phyloP scores from a whole-genome alignment of 768 basidiomycete genomes.

The Mycena albidolilacea region DNA sequence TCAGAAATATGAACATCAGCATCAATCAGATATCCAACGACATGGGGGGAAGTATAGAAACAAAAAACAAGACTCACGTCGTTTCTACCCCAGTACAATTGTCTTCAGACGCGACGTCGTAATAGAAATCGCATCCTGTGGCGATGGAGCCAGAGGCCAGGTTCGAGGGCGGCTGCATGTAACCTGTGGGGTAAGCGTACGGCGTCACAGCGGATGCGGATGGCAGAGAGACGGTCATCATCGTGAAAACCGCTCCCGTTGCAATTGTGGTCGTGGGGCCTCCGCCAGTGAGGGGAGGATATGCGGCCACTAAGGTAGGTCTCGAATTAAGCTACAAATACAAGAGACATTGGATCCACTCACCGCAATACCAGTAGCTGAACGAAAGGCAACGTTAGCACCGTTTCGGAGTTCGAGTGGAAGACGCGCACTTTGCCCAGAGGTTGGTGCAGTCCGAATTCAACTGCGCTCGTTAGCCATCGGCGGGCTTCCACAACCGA shows the following conservation, averaged over 20 bases:
- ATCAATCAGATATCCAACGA: neutral
- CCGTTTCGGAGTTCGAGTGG: neutral
- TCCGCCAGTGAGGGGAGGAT: slow-evolving; percentile 15
- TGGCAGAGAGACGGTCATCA: slow-evolving; percentile 15
- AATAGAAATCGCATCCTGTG: slow-evolving; percentile 13
- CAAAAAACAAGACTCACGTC: neutral
- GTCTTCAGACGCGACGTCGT: slow-evolving; percentile 4
- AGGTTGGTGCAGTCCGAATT: slow-evolving; percentile 25
- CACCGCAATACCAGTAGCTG: slow-evolving; percentile 28
- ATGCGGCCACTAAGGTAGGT: slow-evolving; percentile 17
- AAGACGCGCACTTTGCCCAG: slow-evolving; percentile 13
- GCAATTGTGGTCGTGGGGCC: neutral
- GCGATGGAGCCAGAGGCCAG: slow-evolving; percentile 19
- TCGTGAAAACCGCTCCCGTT: neutral
- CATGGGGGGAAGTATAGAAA: no score
- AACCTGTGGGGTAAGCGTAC: slow-evolving; percentile 12
- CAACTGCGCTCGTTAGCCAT: neutral
- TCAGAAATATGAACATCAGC: neutral
- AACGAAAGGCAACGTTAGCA: neutral
- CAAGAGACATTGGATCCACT: neutral
- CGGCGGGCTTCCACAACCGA: no score
- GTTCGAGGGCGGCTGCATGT: neutral
- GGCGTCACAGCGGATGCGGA: slow-evolving; percentile 5
- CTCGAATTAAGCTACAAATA: neutral
- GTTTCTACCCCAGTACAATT: slow-evolving; percentile 10